phyloP scores from a whole-genome alignment of 2,329 filamentous ascomycete species.

The Aquanectria penicillioides region DNA sequence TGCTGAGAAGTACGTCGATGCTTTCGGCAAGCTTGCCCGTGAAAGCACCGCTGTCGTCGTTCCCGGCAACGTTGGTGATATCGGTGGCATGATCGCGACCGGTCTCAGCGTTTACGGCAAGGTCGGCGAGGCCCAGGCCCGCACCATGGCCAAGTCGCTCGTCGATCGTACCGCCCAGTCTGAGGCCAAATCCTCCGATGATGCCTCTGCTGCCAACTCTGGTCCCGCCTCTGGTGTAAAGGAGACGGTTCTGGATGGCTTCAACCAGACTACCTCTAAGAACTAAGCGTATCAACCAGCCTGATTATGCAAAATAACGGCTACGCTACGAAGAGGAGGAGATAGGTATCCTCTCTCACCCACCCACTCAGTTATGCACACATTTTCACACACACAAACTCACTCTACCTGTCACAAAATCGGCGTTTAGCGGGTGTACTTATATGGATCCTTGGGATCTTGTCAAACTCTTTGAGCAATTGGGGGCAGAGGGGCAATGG shows the following conservation, averaged over 20 bases:
- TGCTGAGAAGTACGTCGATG: conserved; percentile 97
- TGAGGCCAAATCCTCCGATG: conserved; percentile 29
- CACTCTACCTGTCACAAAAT: conserved; percentile 37
- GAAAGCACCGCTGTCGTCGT: conserved; percentile 96
- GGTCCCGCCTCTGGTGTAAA: conserved; percentile 44
- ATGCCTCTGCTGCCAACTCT: conserved; percentile 26
- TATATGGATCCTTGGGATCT: conserved; percentile 36
- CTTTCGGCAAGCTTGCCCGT: conserved; percentile 90
- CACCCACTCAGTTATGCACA: conserved; percentile 30
- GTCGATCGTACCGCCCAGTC: conserved; percentile 45
- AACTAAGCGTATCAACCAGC: conserved; percentile 33
- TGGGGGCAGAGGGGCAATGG: conserved; percentile 1
- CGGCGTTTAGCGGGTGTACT: conserved; percentile 45
- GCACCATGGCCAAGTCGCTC: conserved; percentile 67
- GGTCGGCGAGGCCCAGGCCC: conserved; percentile 82
- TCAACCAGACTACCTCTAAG: conserved; percentile 49
- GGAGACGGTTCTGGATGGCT: conserved; percentile 53
- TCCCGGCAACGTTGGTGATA: conserved; percentile 95
- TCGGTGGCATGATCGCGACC: conserved; percentile 95
- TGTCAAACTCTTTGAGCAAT: conserved; percentile 25
- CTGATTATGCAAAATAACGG: neutral
- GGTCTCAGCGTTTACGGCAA: conserved; percentile 96
- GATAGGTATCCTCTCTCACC: conserved; percentile 13
- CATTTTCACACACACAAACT: conserved; percentile 23
- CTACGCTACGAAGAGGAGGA: neutral